Conservation (phyloP, 225 moss, liverwort and hornwort species). For the Anthoceros angustus region DNA sequence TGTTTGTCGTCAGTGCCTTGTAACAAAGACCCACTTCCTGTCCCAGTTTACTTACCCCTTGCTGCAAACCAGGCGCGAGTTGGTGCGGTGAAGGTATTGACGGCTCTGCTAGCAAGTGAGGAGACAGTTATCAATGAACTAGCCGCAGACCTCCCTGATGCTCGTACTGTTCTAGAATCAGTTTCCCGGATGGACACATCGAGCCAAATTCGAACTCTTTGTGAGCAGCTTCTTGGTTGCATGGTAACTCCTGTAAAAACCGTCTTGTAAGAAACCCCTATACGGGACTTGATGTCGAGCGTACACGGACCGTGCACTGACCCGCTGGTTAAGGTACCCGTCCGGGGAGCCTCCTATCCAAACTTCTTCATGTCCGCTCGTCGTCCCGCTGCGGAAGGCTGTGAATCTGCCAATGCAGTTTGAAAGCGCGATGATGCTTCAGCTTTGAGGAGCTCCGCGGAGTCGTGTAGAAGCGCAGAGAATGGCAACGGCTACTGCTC, state of each 20-base stretch:
- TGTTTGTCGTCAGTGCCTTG: neutral
- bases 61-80: conserved; percentile 38
- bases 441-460: neutral
- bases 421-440: no score
- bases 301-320: no score
- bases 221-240: conserved; percentile 68
- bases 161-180: conserved; percentile 40
- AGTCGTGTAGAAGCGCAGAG: neutral
- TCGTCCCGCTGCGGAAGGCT: no score
- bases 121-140: conserved; percentile 53
- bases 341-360: no score
- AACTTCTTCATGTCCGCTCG: no score
- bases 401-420: no score
- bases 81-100: conserved; percentile 60
- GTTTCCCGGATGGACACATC: conserved; percentile 70
- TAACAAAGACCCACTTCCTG: neutral
- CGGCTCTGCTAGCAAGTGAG: conserved; percentile 72
- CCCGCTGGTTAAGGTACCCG: no score
- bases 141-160: conserved; percentile 56
- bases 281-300: neutral
- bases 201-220: conserved; percentile 52
- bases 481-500: neutral
- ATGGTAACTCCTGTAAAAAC: conserved; percentile 17
- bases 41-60: neutral
- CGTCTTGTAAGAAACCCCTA: neutral